Conservation (phyloP, 1,139 yeast genomes). For the Dujonia santamariae region DNA sequence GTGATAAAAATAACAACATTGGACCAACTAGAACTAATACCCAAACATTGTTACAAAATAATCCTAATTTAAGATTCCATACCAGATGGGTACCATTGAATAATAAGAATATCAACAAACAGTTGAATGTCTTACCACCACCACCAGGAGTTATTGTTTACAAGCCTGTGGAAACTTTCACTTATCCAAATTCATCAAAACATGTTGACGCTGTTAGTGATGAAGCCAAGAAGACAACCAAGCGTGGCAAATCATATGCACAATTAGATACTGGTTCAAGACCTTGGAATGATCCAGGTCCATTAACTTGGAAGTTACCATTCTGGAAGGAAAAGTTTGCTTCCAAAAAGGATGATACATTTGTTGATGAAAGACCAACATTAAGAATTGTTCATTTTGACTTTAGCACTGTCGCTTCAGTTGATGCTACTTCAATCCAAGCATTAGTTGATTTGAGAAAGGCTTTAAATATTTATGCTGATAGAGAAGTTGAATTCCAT, state of each 20-base stretch:
- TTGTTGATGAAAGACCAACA: slow-evolving; percentile 56
- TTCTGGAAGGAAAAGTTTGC: slow-evolving; percentile 20
- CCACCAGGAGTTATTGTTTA: slow-evolving; percentile 90
- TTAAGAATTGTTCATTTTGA: slow-evolving; percentile 75
- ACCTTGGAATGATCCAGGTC: slow-evolving; percentile 93
- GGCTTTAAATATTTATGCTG: slow-evolving; percentile 71
- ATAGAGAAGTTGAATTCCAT: slow-evolving; percentile 84
- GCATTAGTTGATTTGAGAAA: slow-evolving; percentile 73
- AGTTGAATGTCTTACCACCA: slow-evolving; percentile 63
- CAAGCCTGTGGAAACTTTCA: slow-evolving; percentile 76
- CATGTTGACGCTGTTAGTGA: slow-evolving; percentile 72
- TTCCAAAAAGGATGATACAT: slow-evolving; percentile 10
- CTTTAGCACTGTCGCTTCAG: slow-evolving; percentile 69
- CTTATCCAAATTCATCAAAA: slow-evolving; percentile 76
- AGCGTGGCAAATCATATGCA: slow-evolving; percentile 52
- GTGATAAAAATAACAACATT: slow-evolving; percentile 12
- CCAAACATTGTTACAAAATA: slow-evolving; percentile 20
- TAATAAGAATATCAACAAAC: slow-evolving; percentile 54
- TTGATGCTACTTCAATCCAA: slow-evolving; percentile 81
- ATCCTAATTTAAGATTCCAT: slow-evolving; percentile 46
- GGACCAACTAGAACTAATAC: slow-evolving; percentile 15
- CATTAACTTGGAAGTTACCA: slow-evolving; percentile 41
- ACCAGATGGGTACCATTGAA: slow-evolving; percentile 81
- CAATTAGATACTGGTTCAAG: slow-evolving; percentile 58
- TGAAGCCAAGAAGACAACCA: slow-evolving; percentile 60